phyloP scores from a whole-genome alignment of 768 basidiomycete genomes.

The Tricholoma hemisulphureum region DNA sequence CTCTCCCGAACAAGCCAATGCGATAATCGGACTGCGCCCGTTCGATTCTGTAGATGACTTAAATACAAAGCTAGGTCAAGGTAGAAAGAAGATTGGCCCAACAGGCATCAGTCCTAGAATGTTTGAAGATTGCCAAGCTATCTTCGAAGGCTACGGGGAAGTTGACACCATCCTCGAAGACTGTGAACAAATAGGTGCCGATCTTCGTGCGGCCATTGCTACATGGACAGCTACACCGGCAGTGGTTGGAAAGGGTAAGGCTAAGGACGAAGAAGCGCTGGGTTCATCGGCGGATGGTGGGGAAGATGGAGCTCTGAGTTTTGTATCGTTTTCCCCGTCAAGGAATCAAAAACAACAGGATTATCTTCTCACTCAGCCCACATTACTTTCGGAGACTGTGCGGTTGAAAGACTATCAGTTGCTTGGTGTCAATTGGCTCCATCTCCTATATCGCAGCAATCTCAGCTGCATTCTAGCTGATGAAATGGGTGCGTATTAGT shows the following conservation, averaged over 20 bases:
- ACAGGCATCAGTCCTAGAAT: conserved; percentile 84
- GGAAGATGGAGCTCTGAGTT: conserved; percentile 63
- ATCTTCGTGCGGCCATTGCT: conserved; percentile 70
- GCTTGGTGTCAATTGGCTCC: conserved; percentile 96
- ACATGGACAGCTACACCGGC: conserved; percentile 59
- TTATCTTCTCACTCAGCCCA: conserved; percentile 77
- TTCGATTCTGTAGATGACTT: conserved; percentile 78
- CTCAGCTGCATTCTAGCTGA: conserved; percentile 96
- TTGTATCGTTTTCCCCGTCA: conserved; percentile 46
- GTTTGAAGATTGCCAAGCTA: conserved; percentile 85
- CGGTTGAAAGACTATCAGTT: conserved; percentile 95
- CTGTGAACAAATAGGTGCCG: conserved; percentile 82
- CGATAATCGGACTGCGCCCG: conserved; percentile 76
- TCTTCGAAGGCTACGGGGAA: conserved; percentile 81
- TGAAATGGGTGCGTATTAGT: conserved; percentile 83
- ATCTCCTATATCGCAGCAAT: conserved; percentile 75
- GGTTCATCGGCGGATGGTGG: conserved; percentile 29
- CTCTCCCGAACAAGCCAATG: conserved; percentile 73
- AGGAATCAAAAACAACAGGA: conserved; percentile 47
- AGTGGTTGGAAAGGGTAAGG: conserved; percentile 38
- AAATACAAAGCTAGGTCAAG: conserved; percentile 71
- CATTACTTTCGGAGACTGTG: conserved; percentile 60
- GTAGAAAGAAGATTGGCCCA: conserved; percentile 83
- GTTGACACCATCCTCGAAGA: conserved; percentile 88
- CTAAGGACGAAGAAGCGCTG: conserved; percentile 30